Percentiles rank a stretch among this genome's conserved stretches.
These are phyloP conservation scores for Sporothrix euskadiensis DNA, from an alignment of 2,329 filamentous ascomycete species.

Conservation along the genomic window DNA sequence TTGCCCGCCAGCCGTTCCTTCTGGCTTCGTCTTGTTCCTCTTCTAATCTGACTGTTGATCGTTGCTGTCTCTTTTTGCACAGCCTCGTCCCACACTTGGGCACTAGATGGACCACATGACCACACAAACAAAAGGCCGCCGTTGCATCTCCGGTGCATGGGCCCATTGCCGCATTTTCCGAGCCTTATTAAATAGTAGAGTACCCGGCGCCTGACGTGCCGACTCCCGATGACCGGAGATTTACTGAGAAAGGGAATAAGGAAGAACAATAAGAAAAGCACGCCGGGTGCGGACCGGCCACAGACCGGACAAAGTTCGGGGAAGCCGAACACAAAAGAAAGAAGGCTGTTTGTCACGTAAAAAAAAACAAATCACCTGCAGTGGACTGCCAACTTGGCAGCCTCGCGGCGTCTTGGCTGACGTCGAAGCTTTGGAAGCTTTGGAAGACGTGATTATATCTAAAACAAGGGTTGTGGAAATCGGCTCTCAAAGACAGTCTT, in stretches of 20 bases:
- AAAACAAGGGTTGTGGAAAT: not conserved
- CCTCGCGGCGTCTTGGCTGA: not conserved
- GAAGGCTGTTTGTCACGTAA: not conserved
- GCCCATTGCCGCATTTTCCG: not conserved
- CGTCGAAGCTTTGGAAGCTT: not conserved
- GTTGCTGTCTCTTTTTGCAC: not conserved
- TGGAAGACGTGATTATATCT: not conserved
- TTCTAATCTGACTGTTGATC: not conserved
- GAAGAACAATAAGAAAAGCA: not conserved
- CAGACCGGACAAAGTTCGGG: not conserved
- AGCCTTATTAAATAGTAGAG: not conserved
- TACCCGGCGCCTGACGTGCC: not conserved
- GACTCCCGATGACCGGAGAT: not conserved
- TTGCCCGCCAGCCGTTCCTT: not conserved
- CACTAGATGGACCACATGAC: not conserved
- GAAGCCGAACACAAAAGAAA: not conserved
- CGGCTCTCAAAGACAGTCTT: not conserved
- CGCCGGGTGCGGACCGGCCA: not conserved
- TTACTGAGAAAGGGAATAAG: not conserved
- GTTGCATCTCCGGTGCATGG: not conserved
- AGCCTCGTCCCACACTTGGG: slow-evolving; percentile 3
- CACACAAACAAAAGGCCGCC: not conserved
- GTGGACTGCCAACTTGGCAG: not conserved
- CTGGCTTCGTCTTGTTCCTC: not conserved
- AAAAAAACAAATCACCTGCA: too few species aligned